Conservation (phyloP, 148 eudicot genomes). For the Suaeda aralocaspica region DNA sequence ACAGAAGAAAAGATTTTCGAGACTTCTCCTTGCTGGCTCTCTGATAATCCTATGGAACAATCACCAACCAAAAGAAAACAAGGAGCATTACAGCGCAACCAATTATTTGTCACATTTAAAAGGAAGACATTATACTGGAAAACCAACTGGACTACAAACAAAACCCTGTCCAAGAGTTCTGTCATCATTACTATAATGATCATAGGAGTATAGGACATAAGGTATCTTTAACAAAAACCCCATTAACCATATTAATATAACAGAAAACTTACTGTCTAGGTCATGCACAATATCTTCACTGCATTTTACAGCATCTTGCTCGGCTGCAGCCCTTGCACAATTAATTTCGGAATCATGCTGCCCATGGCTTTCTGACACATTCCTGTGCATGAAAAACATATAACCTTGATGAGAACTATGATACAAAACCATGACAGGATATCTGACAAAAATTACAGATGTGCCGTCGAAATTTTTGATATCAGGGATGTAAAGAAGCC, state of each 20-base stretch:
- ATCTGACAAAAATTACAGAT: too few species aligned
- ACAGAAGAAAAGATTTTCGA: conserved; percentile 45
- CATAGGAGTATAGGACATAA: background rate
- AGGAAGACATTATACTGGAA: too few species aligned
- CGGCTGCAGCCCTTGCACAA: conserved; percentile 56
- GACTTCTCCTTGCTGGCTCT: conserved; percentile 49
- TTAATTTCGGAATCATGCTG: conserved; percentile 64
- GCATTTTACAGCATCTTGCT: conserved; percentile 50
- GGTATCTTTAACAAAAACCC: background rate
- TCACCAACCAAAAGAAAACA: background rate
- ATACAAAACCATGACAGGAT: too few species aligned
- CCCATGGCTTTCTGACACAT: conserved; percentile 43
- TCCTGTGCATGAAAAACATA: conserved; percentile 35
- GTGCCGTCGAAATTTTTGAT: background rate
- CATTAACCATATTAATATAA: background rate
- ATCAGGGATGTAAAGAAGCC: background rate
- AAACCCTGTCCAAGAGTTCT: too few species aligned
- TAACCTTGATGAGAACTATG: too few species aligned
- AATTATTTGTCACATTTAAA: too few species aligned
- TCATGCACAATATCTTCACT: conserved; percentile 52
- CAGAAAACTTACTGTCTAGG: conserved; percentile 48
- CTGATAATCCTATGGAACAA: conserved; percentile 44
- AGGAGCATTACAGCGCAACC: too few species aligned
- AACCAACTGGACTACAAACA: too few species aligned
- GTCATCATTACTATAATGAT: background rate